A percentile compares a stretch with the other conserved stretches of the same genome.
These are phyloP conservation scores for Diplodia sapinea DNA, from an alignment of 2,329 filamentous ascomycete genomes.

Conservation along the genomic window DNA sequence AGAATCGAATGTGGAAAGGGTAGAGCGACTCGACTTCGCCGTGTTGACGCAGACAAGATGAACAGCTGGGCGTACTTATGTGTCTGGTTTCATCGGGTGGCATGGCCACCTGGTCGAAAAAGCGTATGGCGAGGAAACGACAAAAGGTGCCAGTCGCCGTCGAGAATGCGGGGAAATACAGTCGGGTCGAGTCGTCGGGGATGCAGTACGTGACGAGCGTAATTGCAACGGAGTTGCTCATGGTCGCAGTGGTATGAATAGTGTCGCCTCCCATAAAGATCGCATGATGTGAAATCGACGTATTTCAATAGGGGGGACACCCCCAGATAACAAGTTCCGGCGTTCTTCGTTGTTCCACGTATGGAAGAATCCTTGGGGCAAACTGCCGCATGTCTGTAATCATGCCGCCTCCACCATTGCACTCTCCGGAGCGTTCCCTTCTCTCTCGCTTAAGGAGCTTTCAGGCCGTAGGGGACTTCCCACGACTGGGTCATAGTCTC, in stretches of 20 bases:
- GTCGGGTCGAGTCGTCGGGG: constrained; percentile 50
- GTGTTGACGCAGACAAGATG: constrained; percentile 61
- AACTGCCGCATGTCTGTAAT: background rate
- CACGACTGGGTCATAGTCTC: background rate
- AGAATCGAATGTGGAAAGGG: constrained; percentile 48
- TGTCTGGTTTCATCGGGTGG: constrained; percentile 58
- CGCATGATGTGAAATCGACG: background rate
- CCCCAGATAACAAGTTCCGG: background rate
- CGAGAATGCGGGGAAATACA: constrained; percentile 51
- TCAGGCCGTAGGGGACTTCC: background rate
- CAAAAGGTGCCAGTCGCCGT: constrained; percentile 49
- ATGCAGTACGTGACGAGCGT: constrained; percentile 55
- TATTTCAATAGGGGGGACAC: background rate
- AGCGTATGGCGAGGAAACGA: constrained; percentile 35
- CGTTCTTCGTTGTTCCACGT: background rate
- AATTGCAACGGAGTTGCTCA: constrained; percentile 54
- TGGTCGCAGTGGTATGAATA: constrained; percentile 46
- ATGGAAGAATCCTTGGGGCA: background rate
- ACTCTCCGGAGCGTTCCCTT: background rate
- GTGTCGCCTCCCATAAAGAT: background rate
- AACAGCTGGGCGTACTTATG: constrained; percentile 55
- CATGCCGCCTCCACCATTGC: background rate
- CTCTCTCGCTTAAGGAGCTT: background rate
- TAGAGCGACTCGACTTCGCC: constrained; percentile 48
- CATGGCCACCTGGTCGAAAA: constrained; percentile 46